Percentiles rank a stretch among this genome's conserved stretches.
Conservation (phyloP, 176 grass and related monocot species). For the Carex myosuroides region DNA sequence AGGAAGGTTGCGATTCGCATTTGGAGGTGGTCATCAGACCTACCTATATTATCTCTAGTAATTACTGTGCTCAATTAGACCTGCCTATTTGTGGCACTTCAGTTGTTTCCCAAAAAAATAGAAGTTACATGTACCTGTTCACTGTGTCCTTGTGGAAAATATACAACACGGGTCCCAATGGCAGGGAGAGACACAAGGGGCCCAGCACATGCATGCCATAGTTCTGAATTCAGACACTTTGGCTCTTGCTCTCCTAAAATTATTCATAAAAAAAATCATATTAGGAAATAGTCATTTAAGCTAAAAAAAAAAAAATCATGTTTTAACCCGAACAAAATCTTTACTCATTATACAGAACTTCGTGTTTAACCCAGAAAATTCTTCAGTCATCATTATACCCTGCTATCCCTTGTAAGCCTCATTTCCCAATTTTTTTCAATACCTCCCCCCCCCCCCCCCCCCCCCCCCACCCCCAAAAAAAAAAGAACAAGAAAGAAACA, state of each 20-base stretch:
- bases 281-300: not conserved
- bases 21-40: conserved; percentile 1
- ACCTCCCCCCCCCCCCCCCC: too few species aligned
- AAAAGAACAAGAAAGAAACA: too few species aligned
- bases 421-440: not conserved
- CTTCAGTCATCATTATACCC: not conserved
- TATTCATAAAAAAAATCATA: not conserved
- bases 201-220: conserved; percentile 99
- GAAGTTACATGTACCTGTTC: conserved; percentile 54
- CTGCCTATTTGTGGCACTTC: not conserved
- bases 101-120: not conserved
- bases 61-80: not conserved
- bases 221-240: conserved; percentile 84
- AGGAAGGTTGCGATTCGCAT: not conserved
- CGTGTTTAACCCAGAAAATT: not conserved
- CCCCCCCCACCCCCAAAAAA: too few species aligned
- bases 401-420: not conserved
- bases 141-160: conserved; percentile 97
- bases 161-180: conserved; percentile 82
- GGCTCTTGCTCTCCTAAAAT: conserved; percentile 63
- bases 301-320: not conserved
- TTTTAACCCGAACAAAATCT: not conserved
- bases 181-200: conserved; percentile 85
- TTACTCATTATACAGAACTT: not conserved
- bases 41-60: not conserved